A percentile compares a stretch with the other conserved stretches of the same genome.
Conservation (phyloP, 1,284 basidiomycete species). For the Leccinum subrobustum region DNA sequence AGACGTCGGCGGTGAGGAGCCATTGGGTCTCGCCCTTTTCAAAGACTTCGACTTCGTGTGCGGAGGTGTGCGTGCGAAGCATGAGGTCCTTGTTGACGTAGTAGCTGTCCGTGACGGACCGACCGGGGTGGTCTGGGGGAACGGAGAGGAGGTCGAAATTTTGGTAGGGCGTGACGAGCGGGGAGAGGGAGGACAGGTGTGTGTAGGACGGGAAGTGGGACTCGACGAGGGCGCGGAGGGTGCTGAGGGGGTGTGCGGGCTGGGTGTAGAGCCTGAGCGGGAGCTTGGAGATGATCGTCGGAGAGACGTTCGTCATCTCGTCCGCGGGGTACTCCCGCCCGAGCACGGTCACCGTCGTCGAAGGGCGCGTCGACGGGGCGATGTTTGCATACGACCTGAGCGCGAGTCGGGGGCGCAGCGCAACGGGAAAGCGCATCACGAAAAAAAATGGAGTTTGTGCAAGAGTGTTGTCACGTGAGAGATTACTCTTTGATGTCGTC, state of each 20-base stretch:
- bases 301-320: slow-evolving; percentile 81
- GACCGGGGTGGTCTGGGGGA: slow-evolving; percentile 90
- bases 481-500: slow-evolving; percentile 18
- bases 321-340: slow-evolving; percentile 70
- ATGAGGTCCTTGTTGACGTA: slow-evolving; percentile 90
- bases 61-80: slow-evolving; percentile 96
- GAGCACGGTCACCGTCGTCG: slow-evolving; percentile 41
- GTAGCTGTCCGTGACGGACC: slow-evolving; percentile 90
- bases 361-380: slow-evolving; percentile 30
- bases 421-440: slow-evolving; percentile 19
- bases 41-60: slow-evolving; percentile 96
- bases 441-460: too few species aligned
- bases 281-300: slow-evolving; percentile 79
- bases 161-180: slow-evolving; percentile 86
- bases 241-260: slow-evolving; percentile 82
- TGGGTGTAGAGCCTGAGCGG: slow-evolving; percentile 72
- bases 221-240: slow-evolving; percentile 85
- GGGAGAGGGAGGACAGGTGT: slow-evolving; percentile 73
- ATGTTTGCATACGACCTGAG: slow-evolving; percentile 17
- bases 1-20: slow-evolving; percentile 98
- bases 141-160: slow-evolving; percentile 99
- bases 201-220: slow-evolving; percentile 74
- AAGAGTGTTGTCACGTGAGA: background rate
- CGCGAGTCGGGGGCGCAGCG: slow-evolving; percentile 7
- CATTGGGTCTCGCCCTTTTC: slow-evolving; percentile 74